Evolutionary conservation across 768 basidiomycete species (phyloP).

Genomic region (Tulasnella sp.): DNA sequence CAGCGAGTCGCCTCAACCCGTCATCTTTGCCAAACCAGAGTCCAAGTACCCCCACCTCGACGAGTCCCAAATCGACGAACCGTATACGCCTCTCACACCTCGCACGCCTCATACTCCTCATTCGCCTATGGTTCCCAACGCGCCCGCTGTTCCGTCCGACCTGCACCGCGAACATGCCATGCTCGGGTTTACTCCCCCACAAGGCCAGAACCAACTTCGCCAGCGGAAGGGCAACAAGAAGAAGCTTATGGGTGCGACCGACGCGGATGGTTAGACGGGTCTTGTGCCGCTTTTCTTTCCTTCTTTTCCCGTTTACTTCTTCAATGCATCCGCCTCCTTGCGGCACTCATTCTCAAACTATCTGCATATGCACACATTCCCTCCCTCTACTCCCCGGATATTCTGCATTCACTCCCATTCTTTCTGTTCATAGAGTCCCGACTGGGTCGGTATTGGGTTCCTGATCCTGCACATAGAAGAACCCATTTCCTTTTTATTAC

Average conservation of each 20-base stretch:
- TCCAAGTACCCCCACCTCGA: neutral
- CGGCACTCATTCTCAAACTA: neutral
- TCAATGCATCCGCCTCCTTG: neutral
- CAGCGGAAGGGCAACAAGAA: conserved; percentile 33
- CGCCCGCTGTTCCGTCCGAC: neutral
- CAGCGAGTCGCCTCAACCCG: conserved; percentile 52
- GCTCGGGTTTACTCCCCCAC: conserved; percentile 45
- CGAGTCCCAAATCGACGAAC: conserved; percentile 18
- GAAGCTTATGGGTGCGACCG: conserved; percentile 25
- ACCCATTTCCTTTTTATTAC: neutral
- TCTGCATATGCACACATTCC: neutral
- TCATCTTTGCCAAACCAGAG: conserved; percentile 34
- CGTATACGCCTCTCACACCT: conserved; percentile 2
- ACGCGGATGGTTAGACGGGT: conserved; percentile 5
- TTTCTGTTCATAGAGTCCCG: neutral
- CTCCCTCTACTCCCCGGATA: neutral
- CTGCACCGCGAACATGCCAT: conserved; percentile 27
- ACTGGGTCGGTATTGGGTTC: neutral
- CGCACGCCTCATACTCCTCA: neutral
- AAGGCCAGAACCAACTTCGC: conserved; percentile 29
- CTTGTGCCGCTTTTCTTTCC: neutral
- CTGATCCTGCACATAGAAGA: neutral
- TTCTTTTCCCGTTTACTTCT: neutral
- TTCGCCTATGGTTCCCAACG: neutral
- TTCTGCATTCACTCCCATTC: neutral